These are phyloP conservation scores for Cadophora sp. DNA, from an alignment of 2,329 filamentous ascomycete species.

Conservation along the genomic window DNA sequence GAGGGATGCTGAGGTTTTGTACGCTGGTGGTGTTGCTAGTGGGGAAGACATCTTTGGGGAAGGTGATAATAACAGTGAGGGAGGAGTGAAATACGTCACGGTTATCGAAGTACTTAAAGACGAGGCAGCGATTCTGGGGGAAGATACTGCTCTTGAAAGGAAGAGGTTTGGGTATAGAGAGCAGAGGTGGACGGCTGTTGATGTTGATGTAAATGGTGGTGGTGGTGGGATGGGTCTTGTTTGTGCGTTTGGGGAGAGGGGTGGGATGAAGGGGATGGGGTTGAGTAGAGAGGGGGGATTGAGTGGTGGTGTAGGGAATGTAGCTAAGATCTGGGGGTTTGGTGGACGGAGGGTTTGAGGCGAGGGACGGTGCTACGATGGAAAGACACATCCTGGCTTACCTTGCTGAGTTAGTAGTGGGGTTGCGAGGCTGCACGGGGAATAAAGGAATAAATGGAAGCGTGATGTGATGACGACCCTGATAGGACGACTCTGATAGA, in stretches of 20 bases:
- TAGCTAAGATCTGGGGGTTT: conserved; percentile 43
- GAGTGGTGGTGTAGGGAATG: conserved; percentile 28
- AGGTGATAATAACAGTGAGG: conserved; percentile 18
- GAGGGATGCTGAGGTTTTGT: conserved; percentile 50
- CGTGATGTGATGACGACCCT: not conserved
- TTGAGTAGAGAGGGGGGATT: conserved; percentile 22
- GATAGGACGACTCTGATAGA: not conserved
- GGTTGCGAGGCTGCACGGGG: not conserved
- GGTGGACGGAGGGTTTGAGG: conserved; percentile 44
- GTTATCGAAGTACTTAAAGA: conserved; percentile 44
- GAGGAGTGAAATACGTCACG: conserved; percentile 30
- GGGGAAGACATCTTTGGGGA: conserved; percentile 9
- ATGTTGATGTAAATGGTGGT: conserved; percentile 46
- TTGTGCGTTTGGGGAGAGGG: conserved; percentile 47
- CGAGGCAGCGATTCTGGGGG: conserved; percentile 34
- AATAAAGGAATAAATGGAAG: too few relatives aligned
- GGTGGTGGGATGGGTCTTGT: conserved; percentile 49
- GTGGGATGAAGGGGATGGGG: conserved; percentile 21
- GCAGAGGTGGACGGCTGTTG: conserved; percentile 60
- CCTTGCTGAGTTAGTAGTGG: too few relatives aligned
- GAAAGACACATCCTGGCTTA: too few relatives aligned
- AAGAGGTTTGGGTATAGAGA: conserved; percentile 51
- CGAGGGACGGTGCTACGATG: too few relatives aligned
- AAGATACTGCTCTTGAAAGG: conserved; percentile 22
- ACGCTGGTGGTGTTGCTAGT: conserved; percentile 26